These are phyloP conservation scores for Fusarium nematophilum DNA, from an alignment of 2,329 filamentous ascomycete genomes.

Conservation along the genomic window DNA sequence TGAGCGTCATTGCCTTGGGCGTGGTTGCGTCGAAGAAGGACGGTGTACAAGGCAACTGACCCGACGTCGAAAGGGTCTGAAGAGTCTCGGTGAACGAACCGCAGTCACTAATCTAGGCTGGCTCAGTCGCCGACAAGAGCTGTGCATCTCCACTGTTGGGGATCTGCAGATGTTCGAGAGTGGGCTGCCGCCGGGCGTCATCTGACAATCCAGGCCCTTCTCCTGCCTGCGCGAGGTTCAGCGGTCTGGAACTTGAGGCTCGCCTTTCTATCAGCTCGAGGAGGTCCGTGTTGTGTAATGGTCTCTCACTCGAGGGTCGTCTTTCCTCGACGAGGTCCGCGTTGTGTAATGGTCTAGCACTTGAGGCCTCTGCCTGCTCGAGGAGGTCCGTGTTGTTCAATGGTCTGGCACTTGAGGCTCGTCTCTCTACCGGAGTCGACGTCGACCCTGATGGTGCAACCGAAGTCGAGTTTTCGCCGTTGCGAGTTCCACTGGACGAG, in stretches of 20 bases:
- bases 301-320: no score
- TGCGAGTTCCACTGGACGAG: slow-evolving; percentile 1
- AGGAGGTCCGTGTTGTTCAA: not conserved
- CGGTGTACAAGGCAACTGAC: slow-evolving; percentile 34
- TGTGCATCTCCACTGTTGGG: not conserved
- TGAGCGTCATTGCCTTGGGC: slow-evolving; percentile 44
- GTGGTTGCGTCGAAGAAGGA: slow-evolving; percentile 43
- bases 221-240: no score
- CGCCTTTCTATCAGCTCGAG: no score
- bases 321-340: no score
- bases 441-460: not conserved
- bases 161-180: not conserved
- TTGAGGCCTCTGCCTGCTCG: slow-evolving; percentile 6
- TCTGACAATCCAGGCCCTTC: no score
- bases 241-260: no score
- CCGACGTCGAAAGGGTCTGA: slow-evolving; percentile 19
- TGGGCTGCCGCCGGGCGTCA: not conserved
- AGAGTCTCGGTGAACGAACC: slow-evolving; percentile 26
- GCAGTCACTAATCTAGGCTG: slow-evolving; percentile 28
- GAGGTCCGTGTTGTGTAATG: no score
- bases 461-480: not conserved
- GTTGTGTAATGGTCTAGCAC: not conserved
- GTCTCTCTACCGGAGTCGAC: not conserved
- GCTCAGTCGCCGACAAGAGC: slow-evolving; percentile 13
- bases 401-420: not conserved